Percentiles rank a stretch among this genome's conserved stretches.
phyloP scores from a whole-genome alignment of 768 basidiomycete species.

The Auriscalpium microsporum region DNA sequence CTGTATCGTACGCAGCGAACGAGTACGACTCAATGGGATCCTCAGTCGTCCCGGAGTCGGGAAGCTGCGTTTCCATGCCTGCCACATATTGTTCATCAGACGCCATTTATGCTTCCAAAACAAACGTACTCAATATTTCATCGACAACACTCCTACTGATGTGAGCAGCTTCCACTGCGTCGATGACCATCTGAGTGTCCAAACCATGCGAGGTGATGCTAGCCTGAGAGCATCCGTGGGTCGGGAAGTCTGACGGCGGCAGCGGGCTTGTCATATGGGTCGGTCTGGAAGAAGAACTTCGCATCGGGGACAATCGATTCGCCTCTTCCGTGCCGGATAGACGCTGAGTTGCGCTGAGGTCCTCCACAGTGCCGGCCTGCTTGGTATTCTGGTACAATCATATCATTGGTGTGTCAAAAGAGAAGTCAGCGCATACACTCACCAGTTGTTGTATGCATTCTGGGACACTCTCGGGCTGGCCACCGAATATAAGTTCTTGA shows the following conservation, averaged over 20 bases:
- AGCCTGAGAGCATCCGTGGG: conserved; percentile 1
- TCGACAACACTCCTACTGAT: too few relatives aligned
- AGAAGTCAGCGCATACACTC: not conserved
- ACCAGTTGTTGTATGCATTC: conserved; percentile 10
- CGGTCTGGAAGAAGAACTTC: too few relatives aligned
- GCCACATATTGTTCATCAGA: not conserved
- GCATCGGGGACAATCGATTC: not conserved
- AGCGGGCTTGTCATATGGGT: conserved; percentile 1
- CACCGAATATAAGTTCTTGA: conserved; percentile 13
- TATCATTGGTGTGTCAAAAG: too few relatives aligned
- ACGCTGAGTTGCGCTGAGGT: too few relatives aligned
- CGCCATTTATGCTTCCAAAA: not conserved
- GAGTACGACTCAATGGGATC: conserved; percentile 32
- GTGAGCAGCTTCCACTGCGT: conserved; percentile 17
- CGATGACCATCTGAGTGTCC: conserved; percentile 33
- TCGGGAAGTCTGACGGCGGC: conserved; percentile 13
- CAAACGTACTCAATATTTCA: conserved; percentile 39
- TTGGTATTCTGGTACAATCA: too few relatives aligned
- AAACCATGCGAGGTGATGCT: conserved; percentile 17
- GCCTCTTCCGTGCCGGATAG: not conserved
- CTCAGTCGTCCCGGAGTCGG: conserved; percentile 1
- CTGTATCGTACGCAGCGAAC: conserved; percentile 1
- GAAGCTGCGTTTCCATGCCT: conserved; percentile 28
- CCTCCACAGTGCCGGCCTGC: too few relatives aligned
- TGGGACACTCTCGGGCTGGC: conserved; percentile 8